A percentile compares a stretch with the other conserved stretches of the same genome.
These are phyloP conservation scores for Nannochloropsis salina DNA, from an alignment of 108 stramenopile species.

Conservation along the genomic window DNA sequence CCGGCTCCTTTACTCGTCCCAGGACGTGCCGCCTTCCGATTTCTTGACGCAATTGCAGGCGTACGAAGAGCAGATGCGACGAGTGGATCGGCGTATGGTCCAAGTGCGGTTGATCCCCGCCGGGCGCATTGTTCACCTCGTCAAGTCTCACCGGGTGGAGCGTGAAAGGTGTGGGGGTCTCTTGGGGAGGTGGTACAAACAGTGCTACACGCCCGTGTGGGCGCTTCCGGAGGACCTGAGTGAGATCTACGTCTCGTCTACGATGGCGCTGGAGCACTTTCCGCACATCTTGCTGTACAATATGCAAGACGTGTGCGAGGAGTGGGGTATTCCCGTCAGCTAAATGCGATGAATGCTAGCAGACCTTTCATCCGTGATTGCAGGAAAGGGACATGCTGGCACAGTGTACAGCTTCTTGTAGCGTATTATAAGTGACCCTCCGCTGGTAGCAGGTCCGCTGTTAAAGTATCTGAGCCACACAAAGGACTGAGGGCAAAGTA, in stretches of 20 bases:
- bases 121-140: not conserved
- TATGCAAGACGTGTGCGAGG: not conserved
- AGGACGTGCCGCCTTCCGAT: not conserved
- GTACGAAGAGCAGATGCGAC: not conserved
- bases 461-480: too few species aligned
- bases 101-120: slow-evolving; percentile 3
- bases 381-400: too few species aligned
- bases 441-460: too few species aligned
- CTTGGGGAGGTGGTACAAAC: not conserved
- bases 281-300: not conserved
- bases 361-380: too few species aligned
- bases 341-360: not conserved
- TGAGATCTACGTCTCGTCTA: slow-evolving; percentile 8
- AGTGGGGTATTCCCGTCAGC: not conserved
- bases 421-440: too few species aligned
- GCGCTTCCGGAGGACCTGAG: not conserved
- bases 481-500: too few species aligned
- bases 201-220: not conserved
- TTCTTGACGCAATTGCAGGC: slow-evolving; percentile 19
- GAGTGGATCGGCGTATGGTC: not conserved
- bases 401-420: too few species aligned
- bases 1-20: not conserved
- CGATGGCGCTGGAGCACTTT: slow-evolving; percentile 8
- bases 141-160: not conserved
- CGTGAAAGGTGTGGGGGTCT: not conserved